Conservation (phyloP, 1,284 basidiomycete genomes). For the Mycosarcoma mackinlayi region DNA sequence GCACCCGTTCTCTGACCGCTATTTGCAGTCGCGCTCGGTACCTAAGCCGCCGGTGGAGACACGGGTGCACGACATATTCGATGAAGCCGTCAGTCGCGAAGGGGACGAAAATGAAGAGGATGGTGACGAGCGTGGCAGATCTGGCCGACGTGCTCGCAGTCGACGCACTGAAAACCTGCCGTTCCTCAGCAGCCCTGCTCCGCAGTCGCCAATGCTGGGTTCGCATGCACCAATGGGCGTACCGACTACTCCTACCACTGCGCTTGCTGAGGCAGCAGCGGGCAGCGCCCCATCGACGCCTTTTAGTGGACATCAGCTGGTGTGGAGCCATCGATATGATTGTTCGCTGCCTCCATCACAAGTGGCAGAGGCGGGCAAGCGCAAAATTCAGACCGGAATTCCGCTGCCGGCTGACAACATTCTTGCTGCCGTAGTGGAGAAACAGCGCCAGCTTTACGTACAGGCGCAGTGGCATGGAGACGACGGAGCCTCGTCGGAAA, state of each 20-base stretch:
- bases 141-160: conserved; percentile 42
- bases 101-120: conserved; percentile 36
- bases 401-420: conserved; percentile 36
- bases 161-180: conserved; percentile 50
- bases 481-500: conserved; percentile 19
- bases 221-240: background rate
- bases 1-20: conserved; percentile 44
- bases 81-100: conserved; percentile 31
- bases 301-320: conserved; percentile 35
- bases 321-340: conserved; percentile 43
- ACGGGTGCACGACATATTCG: conserved; percentile 34
- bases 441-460: conserved; percentile 45
- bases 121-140: conserved; percentile 29
- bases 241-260: background rate
- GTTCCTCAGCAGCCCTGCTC: conserved; percentile 47
- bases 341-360: conserved; percentile 24
- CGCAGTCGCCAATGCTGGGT: conserved; percentile 20
- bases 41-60: conserved; percentile 35
- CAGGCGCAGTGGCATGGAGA: conserved; percentile 44
- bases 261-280: background rate
- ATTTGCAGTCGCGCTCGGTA: conserved; percentile 26
- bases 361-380: conserved; percentile 28
- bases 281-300: conserved; percentile 30
- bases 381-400: conserved; percentile 33
- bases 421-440: conserved; percentile 24